phyloP scores from a whole-genome alignment of 352 stramenopile species.

The Phytophthora multivora region DNA sequence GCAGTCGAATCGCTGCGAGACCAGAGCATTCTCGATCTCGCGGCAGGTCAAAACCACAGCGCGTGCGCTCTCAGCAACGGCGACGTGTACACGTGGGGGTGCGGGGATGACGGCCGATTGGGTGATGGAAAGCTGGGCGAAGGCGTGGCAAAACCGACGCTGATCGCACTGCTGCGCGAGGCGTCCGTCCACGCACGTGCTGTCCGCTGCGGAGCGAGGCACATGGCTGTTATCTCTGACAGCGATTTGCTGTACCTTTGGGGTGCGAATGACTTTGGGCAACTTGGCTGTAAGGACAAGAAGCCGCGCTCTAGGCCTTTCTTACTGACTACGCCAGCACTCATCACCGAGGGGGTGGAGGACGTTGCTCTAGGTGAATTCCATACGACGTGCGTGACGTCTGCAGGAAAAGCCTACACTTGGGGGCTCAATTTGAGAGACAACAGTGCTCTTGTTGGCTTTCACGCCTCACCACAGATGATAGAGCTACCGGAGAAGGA shows the following conservation, averaged over 20 bases:
- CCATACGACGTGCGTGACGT: constrained; percentile 66
- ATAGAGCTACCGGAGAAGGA: constrained; percentile 45
- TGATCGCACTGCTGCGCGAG: constrained; percentile 46
- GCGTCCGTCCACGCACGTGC: constrained; percentile 43
- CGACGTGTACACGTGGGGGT: constrained; percentile 80
- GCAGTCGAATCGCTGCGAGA: constrained; percentile 54
- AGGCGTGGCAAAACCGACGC: constrained; percentile 39
- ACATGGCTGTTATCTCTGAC: constrained; percentile 74
- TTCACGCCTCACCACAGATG: constrained; percentile 33
- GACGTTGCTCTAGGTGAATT: constrained; percentile 76
- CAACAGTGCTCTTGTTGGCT: constrained; percentile 47
- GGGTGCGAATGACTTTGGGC: constrained; percentile 82
- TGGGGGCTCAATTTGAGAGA: constrained; percentile 70
- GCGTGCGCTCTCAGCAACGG: constrained; percentile 74
- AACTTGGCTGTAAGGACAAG: constrained; percentile 70
- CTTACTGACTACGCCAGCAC: constrained; percentile 44
- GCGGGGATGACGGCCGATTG: constrained; percentile 67
- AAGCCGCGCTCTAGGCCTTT: constrained; percentile 44
- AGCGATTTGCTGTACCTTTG: constrained; percentile 74
- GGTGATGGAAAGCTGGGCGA: constrained; percentile 46
- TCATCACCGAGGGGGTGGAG: constrained; percentile 52
- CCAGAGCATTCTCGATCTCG: constrained; percentile 70
- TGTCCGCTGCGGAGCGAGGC: constrained; percentile 67
- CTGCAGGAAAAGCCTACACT: constrained; percentile 45
- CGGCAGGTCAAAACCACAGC: constrained; percentile 76